phyloP scores from a whole-genome alignment of 805 yeast species.

The Isabelozyma pseudorhagii region DNA sequence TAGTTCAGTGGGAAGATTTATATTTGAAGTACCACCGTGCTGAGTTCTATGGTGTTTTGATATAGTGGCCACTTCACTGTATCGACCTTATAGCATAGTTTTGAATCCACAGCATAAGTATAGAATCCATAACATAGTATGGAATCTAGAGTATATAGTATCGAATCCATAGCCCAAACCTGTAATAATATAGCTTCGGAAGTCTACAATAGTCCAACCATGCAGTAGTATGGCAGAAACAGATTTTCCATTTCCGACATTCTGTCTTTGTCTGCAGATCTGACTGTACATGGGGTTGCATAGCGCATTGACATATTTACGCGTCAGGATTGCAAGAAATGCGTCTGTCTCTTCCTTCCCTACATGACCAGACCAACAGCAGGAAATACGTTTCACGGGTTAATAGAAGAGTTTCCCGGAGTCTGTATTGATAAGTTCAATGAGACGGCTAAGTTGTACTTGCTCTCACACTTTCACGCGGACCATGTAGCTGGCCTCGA shows the following conservation, averaged over 20 bases:
- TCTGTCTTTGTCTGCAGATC: neutral
- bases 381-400: constrained; percentile 38
- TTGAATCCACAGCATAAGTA: too few species aligned
- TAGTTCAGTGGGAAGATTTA: constrained; percentile 87
- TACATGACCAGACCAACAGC: neutral
- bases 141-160: too few species aligned
- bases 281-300: neutral
- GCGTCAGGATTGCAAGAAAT: neutral
- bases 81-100: too few species aligned
- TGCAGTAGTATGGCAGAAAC: too few species aligned
- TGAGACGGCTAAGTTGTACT: constrained; percentile 16
- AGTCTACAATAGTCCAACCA: too few species aligned
- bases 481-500: constrained; percentile 53
- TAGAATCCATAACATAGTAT: too few species aligned
- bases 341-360: too few species aligned
- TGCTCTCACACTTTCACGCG: constrained; percentile 52
- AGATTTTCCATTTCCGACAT: too few species aligned
- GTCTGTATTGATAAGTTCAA: constrained; percentile 38
- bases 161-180: too few species aligned
- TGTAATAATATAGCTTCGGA: too few species aligned
- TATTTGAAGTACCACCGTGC: constrained; percentile 50
- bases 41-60: constrained; percentile 77
- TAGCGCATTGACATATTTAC: neutral
- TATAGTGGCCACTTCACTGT: constrained; percentile 25
- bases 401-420: constrained; percentile 46